Base-by-base conservation (phyloP, 495 filamentous ascomycete genomes). In the Tuber borchii region DNA sequence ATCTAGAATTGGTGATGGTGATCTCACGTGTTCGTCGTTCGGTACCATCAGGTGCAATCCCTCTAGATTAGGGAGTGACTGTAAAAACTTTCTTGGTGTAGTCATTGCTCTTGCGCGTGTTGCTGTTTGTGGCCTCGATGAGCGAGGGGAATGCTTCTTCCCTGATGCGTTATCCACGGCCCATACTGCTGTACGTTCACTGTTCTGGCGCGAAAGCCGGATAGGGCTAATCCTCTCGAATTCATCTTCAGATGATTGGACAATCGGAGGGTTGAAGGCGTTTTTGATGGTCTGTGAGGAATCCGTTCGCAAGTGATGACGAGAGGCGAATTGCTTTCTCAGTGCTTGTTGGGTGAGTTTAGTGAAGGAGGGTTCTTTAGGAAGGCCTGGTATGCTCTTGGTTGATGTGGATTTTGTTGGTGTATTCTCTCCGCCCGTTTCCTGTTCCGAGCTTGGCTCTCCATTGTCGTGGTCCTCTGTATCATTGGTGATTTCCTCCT, bases 281-380 rank as follows among this genome's bases (percentile, higher is more conserved):
- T 26, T 26, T 61, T 61, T 61, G 72, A 95, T 92, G 2, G 93
- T 96, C 77, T 89, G 92, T 40, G 90, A 92, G 5, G 93, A 96
- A 20, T 89, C 79, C 72, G 91, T 93, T 34, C 93, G 89, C 72
- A 83, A 86, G 77, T 91, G 90, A 56, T 77, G 70, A 77, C 74
- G 43, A 83, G 85, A 31, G 85, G 84, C 22, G 85, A 84, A 22
- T 71, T 46, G 6, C 78, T 72, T 31, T 26, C 51, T 26, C 51
- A 61, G 51, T 61, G 51, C 10, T 61, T 26, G 51, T 61, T 61
- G 22, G 51, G 51, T 61, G 16, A 76, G 74, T 65, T 80, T 80
- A 46, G 73, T 78, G 39, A 82, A 82, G 43, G 78, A 76, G 22
- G 77, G 78, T 9, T 77, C 77, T 40, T 78, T 76, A 70, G 83